phyloP scores from a whole-genome alignment of 1,139 yeast species.

The Hansenula sp. region DNA sequence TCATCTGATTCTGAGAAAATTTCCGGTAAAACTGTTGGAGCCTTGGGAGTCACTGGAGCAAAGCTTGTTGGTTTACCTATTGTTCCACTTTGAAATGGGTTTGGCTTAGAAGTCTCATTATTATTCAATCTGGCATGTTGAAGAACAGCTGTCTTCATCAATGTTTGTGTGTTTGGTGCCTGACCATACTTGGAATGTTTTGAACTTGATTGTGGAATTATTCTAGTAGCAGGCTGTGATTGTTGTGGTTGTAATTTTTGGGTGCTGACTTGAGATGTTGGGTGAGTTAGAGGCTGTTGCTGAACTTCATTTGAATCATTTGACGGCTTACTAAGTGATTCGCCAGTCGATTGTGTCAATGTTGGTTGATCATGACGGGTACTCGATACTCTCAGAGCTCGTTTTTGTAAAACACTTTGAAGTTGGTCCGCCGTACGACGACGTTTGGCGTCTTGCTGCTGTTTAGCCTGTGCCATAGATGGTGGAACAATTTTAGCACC shows the following conservation, averaged over 20 bases:
- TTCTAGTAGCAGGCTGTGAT: not conserved
- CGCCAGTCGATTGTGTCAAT: not conserved
- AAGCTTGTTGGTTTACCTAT: conserved; percentile 7
- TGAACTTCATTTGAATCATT: conserved; percentile 3
- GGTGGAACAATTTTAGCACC: conserved; percentile 21
- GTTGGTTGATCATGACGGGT: not conserved
- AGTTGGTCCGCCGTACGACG: conserved; percentile 21
- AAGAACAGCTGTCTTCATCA: conserved; percentile 29
- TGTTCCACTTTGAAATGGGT: conserved; percentile 12
- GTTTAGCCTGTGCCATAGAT: conserved; percentile 9
- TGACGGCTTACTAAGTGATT: not conserved
- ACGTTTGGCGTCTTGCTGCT: conserved; percentile 19
- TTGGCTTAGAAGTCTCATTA: conserved; percentile 13
- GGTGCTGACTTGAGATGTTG: conserved; percentile 5
- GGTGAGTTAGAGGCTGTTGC: conserved; percentile 6
- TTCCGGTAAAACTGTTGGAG: conserved; percentile 34
- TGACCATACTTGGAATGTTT: conserved; percentile 7
- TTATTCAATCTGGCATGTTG: conserved; percentile 26
- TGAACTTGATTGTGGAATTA: not conserved
- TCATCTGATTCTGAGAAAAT: conserved; percentile 53
- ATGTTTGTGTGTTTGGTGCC: conserved; percentile 16
- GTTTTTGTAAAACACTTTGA: conserved; percentile 16
- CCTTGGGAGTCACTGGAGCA: conserved; percentile 17
- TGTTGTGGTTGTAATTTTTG: not conserved
- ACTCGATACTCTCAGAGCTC: conserved; percentile 17